phyloP scores from a whole-genome alignment of 495 filamentous ascomycete species.

The Margaritispora aquatica region DNA sequence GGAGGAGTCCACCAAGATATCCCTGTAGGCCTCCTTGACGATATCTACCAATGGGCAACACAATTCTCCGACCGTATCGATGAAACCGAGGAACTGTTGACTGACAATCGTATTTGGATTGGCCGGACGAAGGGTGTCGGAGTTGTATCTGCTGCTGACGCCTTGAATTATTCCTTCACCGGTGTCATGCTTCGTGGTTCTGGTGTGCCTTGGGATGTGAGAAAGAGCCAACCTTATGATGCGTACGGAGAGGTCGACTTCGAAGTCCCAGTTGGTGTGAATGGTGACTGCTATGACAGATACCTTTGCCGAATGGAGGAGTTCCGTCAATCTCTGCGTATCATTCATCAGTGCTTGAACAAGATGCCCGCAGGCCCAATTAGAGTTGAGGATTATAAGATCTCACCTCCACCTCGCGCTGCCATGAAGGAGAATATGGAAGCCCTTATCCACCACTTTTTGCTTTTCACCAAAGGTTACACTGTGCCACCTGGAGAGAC shows the following conservation, averaged over 20 bases:
- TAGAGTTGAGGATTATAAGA: constrained; percentile 97
- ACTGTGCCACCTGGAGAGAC: constrained; percentile 97
- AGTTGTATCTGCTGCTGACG: constrained; percentile 85
- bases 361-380: constrained; percentile 96
- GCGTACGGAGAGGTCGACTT: constrained; percentile 98
- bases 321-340: constrained; percentile 93
- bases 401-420: constrained; percentile 89
- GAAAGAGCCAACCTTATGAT: constrained; percentile 93
- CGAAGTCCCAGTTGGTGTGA: constrained; percentile 91
- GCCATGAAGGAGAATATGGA: constrained; percentile 99
- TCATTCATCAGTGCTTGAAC: constrained; percentile 98
- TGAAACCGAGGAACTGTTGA: constrained; percentile 97
- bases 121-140: constrained; percentile 86
- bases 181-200: constrained; percentile 98
- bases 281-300: constrained; percentile 98
- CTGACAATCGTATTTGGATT: constrained; percentile 99
- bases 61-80: constrained; percentile 99
- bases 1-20: constrained; percentile 96
- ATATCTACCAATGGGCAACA: constrained; percentile 99
- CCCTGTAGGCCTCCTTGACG: constrained; percentile 89
- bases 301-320: constrained; percentile 99
- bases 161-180: constrained; percentile 90
- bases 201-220: constrained; percentile 96
- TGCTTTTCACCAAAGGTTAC: constrained; percentile 98
- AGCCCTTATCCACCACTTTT: constrained; percentile 97